Percentiles rank a stretch among this genome's conserved stretches.
Conservation (phyloP, 129 eudicot genomes). For the Arctium lappa region DNA sequence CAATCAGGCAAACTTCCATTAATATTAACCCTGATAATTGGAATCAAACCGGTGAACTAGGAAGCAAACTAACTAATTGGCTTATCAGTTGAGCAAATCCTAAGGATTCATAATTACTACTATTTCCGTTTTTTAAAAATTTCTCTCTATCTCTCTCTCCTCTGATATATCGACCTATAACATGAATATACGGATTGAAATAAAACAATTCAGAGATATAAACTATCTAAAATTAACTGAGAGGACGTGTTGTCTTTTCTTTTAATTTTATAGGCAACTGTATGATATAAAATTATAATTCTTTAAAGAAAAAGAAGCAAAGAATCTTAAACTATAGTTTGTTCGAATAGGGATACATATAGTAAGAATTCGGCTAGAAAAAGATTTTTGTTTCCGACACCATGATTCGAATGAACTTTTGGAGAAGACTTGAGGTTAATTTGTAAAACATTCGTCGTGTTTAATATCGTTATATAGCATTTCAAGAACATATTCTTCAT, state of each 20-base stretch:
- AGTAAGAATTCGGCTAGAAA: slow-evolving; percentile 8
- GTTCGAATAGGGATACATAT: slow-evolving; percentile 12
- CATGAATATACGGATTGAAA: not conserved
- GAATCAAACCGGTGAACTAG: not conserved
- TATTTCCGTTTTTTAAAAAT: not conserved
- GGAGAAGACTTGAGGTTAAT: slow-evolving; percentile 18
- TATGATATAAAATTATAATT: not conserved
- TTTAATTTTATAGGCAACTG: not conserved
- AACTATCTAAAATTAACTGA: not conserved
- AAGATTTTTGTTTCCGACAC: slow-evolving; percentile 3
- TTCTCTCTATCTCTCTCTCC: not conserved
- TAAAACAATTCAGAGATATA: too few species aligned
- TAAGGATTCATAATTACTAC: not conserved
- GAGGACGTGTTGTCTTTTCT: not conserved
- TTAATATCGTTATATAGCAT: slow-evolving; percentile 8
- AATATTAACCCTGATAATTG: not conserved
- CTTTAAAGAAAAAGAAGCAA: not conserved
- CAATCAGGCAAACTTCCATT: too few species aligned
- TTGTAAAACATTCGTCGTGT: slow-evolving; percentile 26
- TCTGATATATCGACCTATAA: not conserved
- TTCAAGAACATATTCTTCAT: slow-evolving; percentile 27
- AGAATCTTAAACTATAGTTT: slow-evolving; percentile 7
- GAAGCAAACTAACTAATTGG: not conserved
- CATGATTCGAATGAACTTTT: slow-evolving; percentile 21
- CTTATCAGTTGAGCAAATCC: not conserved